Evolutionary conservation across 352 stramenopile genomes (phyloP).

Genomic region (Phytopythium sindhum): DNA sequence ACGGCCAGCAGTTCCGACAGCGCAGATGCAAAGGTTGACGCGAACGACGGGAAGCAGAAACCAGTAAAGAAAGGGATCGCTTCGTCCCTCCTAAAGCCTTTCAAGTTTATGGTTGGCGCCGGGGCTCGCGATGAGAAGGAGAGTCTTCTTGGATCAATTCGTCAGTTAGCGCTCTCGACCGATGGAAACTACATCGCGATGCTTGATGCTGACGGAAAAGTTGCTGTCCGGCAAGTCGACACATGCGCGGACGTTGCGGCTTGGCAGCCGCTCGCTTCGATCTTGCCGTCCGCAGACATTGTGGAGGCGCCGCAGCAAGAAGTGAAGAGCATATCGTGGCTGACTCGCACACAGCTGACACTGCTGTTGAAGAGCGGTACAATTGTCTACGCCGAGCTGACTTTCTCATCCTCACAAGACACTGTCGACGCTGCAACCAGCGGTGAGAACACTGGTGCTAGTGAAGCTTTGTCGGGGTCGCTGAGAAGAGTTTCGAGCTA

Average conservation of each 20-base stretch:
- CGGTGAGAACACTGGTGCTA: not conserved
- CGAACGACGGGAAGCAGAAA: slow-evolving; percentile 1
- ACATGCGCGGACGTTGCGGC: slow-evolving; percentile 45
- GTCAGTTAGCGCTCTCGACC: slow-evolving; percentile 40
- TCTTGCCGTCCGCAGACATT: not conserved
- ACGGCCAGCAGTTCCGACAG: slow-evolving; percentile 9
- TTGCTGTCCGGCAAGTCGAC: slow-evolving; percentile 64
- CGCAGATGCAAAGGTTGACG: not conserved
- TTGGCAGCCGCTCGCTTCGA: slow-evolving; percentile 39
- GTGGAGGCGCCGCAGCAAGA: not conserved
- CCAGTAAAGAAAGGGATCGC: slow-evolving; percentile 4
- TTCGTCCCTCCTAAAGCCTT: slow-evolving; percentile 24
- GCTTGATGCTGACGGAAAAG: slow-evolving; percentile 36
- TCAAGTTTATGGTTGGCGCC: slow-evolving; percentile 39
- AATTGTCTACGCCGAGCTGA: not conserved
- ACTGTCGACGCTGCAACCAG: no score
- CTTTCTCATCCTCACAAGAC: not conserved
- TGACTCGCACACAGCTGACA: not conserved
- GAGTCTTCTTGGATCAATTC: slow-evolving; percentile 31
- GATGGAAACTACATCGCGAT: slow-evolving; percentile 52
- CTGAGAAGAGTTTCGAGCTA: not conserved
- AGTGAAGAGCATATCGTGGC: not conserved
- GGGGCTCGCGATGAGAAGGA: slow-evolving; percentile 9
- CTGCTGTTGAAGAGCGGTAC: not conserved
- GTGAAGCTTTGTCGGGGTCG: not conserved